phyloP scores from a whole-genome alignment of 2,329 filamentous ascomycete genomes.

The Diaporthe eres region DNA sequence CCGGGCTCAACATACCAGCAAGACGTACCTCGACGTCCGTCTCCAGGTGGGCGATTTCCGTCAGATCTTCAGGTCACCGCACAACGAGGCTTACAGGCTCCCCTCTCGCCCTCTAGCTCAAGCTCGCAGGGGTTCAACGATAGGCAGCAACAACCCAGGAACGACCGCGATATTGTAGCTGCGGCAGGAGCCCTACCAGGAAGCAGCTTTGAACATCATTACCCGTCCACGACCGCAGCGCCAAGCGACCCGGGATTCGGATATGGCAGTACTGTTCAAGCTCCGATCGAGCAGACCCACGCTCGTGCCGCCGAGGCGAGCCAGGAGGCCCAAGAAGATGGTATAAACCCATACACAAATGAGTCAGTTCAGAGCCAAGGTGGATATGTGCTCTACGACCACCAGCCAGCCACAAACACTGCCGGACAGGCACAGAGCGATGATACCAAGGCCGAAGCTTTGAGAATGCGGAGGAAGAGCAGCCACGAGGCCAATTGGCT shows the following conservation, averaged over 20 bases:
- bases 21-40: constrained; percentile 76
- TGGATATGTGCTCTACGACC: constrained; percentile 19
- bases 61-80: constrained; percentile 89
- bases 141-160: constrained; percentile 38
- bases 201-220: constrained; percentile 55
- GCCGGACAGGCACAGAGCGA: constrained; percentile 16
- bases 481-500: constrained; percentile 25
- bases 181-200: constrained; percentile 70
- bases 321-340: constrained; percentile 66
- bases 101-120: constrained; percentile 85
- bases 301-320: constrained; percentile 66
- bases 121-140: constrained; percentile 72
- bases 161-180: constrained; percentile 72
- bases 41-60: constrained; percentile 96
- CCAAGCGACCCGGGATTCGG: constrained; percentile 46
- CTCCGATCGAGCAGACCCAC: constrained; percentile 63
- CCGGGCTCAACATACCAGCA: constrained; percentile 57
- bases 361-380: constrained; percentile 53
- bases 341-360: constrained; percentile 70
- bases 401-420: constrained; percentile 31
- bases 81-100: constrained; percentile 83
- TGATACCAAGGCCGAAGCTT: not conserved
- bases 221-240: constrained; percentile 40
- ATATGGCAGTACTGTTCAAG: constrained; percentile 63
- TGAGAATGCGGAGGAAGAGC: constrained; percentile 12